Evolutionary conservation across 225 moss, liverwort and hornwort species (phyloP).

Genomic region (Asterella californica): DNA sequence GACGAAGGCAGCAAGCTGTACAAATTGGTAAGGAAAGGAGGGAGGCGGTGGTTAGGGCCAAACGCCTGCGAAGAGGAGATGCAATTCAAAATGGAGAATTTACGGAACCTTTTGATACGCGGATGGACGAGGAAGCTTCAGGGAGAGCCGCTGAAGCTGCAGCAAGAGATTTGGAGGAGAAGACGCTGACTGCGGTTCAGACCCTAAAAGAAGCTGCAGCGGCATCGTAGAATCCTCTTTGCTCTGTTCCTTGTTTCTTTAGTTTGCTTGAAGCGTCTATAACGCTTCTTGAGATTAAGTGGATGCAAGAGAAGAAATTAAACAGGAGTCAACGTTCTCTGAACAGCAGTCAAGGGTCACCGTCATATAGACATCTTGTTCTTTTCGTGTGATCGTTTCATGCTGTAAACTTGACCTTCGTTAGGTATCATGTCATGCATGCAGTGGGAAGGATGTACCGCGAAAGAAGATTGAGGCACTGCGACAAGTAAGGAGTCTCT

Average conservation of each 20-base stretch:
- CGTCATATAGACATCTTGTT: too few relatives aligned
- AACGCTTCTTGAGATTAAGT: neutral
- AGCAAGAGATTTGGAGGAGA: slow-evolving; percentile 60
- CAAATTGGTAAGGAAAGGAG: slow-evolving; percentile 87
- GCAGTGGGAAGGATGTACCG: slow-evolving; percentile 62
- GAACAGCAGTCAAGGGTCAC: too few relatives aligned
- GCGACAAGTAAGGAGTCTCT: slow-evolving; percentile 64
- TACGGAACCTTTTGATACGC: slow-evolving; percentile 44
- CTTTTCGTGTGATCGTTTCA: neutral
- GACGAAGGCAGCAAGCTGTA: slow-evolving; percentile 84
- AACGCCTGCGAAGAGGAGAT: slow-evolving; percentile 77
- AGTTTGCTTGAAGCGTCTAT: neutral
- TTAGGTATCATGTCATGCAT: neutral
- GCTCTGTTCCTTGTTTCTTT: too few relatives aligned
- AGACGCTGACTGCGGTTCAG: slow-evolving; percentile 44
- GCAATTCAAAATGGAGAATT: slow-evolving; percentile 39
- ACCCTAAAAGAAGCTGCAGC: slow-evolving; percentile 27
- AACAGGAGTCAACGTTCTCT: too few relatives aligned
- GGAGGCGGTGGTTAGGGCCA: slow-evolving; percentile 85
- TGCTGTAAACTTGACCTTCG: neutral
- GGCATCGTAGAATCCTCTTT: slow-evolving; percentile 42
- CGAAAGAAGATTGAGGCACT: slow-evolving; percentile 73
- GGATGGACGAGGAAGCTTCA: slow-evolving; percentile 55
- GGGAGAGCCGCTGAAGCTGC: slow-evolving; percentile 57
- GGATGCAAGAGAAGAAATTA: neutral